Percentiles rank a stretch among this genome's conserved stretches.
phyloP scores from a whole-genome alignment of 495 filamentous ascomycete genomes.

The Patellaria atrata region DNA sequence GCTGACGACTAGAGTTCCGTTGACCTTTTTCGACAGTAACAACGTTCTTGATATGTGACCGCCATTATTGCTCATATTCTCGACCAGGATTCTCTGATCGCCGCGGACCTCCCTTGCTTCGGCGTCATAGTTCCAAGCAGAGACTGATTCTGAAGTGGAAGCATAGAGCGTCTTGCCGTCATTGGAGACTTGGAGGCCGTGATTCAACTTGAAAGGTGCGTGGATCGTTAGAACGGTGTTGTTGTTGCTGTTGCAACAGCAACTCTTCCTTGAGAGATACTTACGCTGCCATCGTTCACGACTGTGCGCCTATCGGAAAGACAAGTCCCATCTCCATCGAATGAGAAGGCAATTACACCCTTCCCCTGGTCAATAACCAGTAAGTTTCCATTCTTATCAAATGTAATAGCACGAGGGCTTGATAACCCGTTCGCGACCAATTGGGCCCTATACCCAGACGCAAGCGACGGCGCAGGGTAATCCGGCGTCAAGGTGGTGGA shows the following conservation, averaged over 20 bases:
- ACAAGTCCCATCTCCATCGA: slow-evolving; percentile 41
- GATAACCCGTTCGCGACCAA: slow-evolving; percentile 40
- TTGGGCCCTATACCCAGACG: slow-evolving; percentile 40
- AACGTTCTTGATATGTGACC: slow-evolving; percentile 53
- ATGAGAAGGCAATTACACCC: slow-evolving; percentile 40
- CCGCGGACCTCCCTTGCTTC: slow-evolving; percentile 27
- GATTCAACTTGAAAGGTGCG: slow-evolving; percentile 36
- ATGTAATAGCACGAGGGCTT: slow-evolving; percentile 42
- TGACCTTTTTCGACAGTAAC: slow-evolving; percentile 36
- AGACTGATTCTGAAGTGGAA: slow-evolving; percentile 41
- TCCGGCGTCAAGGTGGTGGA: slow-evolving; percentile 20
- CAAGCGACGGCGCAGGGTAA: slow-evolving; percentile 34
- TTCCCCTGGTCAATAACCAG: slow-evolving; percentile 41
- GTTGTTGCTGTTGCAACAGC: background rate
- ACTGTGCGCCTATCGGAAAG: slow-evolving; percentile 21
- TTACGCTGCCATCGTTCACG: slow-evolving; percentile 28
- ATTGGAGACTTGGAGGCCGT: slow-evolving; percentile 48
- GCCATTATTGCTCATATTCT: slow-evolving; percentile 38
- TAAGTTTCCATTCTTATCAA: slow-evolving; percentile 45
- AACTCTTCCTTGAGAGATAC: slow-evolving; percentile 11
- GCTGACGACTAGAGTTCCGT: slow-evolving; percentile 43
- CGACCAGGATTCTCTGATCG: slow-evolving; percentile 34
- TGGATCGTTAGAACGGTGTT: slow-evolving; percentile 2
- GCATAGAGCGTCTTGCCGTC: slow-evolving; percentile 53
- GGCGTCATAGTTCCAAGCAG: slow-evolving; percentile 46